Evolutionary conservation across 192 early-diverging fungal species (phyloP).

Genomic region (Mortierella antarctica): DNA sequence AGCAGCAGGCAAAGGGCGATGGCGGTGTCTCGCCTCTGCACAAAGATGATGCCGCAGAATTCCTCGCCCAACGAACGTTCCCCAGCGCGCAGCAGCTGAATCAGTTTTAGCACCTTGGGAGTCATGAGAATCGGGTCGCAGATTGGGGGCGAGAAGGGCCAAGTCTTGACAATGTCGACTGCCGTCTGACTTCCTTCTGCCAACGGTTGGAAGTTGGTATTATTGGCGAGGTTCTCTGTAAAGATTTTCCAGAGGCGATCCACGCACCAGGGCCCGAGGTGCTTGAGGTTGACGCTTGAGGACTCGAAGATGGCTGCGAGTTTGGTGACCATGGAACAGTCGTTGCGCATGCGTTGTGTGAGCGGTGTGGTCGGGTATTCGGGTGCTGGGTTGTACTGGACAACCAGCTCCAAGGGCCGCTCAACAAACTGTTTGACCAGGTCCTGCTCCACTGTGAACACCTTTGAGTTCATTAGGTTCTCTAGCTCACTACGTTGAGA

Average conservation of each 20-base stretch:
- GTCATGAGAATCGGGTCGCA: constrained; percentile 51
- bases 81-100: constrained; percentile 64
- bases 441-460: constrained; percentile 67
- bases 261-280: constrained; percentile 84
- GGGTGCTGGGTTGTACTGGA: constrained; percentile 64
- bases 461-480: constrained; percentile 59
- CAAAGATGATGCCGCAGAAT: constrained; percentile 93
- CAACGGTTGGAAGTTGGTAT: constrained; percentile 1
- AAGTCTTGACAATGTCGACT: constrained; percentile 18
- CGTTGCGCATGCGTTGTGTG: constrained; percentile 43
- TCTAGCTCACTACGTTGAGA: constrained; percentile 60
- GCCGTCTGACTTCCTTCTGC: constrained; percentile 24
- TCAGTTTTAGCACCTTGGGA: constrained; percentile 76
- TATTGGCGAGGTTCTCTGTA: constrained; percentile 56
- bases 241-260: constrained; percentile 74
- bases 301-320: constrained; percentile 57
- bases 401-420: constrained; percentile 54
- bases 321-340: constrained; percentile 43
- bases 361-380: constrained; percentile 58
- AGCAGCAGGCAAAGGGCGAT: constrained; percentile 66
- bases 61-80: constrained; percentile 28
- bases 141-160: constrained; percentile 2
- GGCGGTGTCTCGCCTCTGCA: constrained; percentile 78
- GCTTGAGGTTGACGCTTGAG: constrained; percentile 53
- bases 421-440: constrained; percentile 48